Evolutionary conservation across 2,329 filamentous ascomycete species (phyloP).

Genomic region (Colletotrichum trifolii): DNA sequence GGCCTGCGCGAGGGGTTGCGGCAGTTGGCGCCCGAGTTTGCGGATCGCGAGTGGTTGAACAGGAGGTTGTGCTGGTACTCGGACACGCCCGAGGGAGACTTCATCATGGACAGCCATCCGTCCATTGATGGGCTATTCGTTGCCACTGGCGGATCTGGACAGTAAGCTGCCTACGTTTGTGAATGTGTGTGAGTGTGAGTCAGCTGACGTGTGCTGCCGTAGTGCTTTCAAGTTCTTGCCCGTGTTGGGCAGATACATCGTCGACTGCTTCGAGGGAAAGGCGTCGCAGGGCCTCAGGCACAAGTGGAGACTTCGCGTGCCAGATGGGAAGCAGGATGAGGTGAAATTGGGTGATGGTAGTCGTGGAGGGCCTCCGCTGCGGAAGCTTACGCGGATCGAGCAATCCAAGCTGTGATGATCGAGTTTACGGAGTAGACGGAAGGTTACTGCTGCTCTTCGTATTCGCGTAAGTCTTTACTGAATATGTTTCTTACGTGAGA

Average conservation of each 20-base stretch:
- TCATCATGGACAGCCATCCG: constrained; percentile 69
- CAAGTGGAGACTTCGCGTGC: constrained; percentile 45
- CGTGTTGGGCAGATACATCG: constrained; percentile 42
- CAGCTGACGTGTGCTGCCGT: neutral
- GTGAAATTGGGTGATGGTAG: constrained; percentile 45
- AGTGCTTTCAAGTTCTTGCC: constrained; percentile 44
- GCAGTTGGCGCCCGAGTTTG: constrained; percentile 65
- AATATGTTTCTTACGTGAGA: too few relatives aligned
- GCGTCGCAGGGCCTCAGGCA: constrained; percentile 41
- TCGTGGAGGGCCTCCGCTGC: constrained; percentile 43
- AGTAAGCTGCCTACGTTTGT: constrained; percentile 40
- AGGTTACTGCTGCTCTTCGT: too few relatives aligned
- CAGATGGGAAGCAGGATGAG: constrained; percentile 6
- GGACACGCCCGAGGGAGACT: constrained; percentile 72
- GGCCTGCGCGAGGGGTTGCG: constrained; percentile 62
- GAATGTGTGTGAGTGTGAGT: neutral
- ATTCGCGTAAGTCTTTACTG: too few relatives aligned
- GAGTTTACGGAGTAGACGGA: neutral
- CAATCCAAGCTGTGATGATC: constrained; percentile 42
- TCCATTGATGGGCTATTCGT: constrained; percentile 57
- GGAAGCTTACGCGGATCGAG: constrained; percentile 40
- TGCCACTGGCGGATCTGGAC: constrained; percentile 59
- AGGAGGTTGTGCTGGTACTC: constrained; percentile 73
- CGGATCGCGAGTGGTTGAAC: constrained; percentile 60
- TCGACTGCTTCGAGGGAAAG: constrained; percentile 48